Base-by-base conservation (phyloP, 1,284 basidiomycete species). In the Trametes polyzona region DNA sequence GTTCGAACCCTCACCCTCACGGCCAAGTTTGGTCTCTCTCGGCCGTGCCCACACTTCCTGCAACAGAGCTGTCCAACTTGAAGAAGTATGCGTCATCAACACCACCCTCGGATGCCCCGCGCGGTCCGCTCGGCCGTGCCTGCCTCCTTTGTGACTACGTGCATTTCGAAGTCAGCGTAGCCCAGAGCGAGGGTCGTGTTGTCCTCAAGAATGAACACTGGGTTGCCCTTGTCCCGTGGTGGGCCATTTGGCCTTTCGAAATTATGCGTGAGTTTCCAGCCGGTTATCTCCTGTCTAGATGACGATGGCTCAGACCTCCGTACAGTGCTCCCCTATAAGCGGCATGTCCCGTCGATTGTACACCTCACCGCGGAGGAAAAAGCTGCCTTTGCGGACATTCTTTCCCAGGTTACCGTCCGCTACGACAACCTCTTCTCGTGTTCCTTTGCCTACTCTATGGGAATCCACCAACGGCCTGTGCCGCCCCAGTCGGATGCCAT, bases 371-470 rank as follows among this genome's bases (percentile, higher is more conserved):
- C 68, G 0, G 78, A 76, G 14, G 93, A 96, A 74, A 83, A 80
- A 60, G 55, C 62, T 0, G 76, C 86, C 7, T 83, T 95, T 36
- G 91, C 93, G 0, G 74, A 83, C 36, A 82, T 89, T 14, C 71
- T 92, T 27, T 87, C 83, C 24, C 74, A 75, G 19, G 71, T 94
- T 35, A 89, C 92, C 4, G 83, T 84, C 55, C 83, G 87, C 57
- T 95, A 94, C 68, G 94, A 96, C 71, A 95, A 95, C 69, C 76
- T 96, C 26, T 93, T 93, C 73, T 78, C 75, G 11, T 92, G 91
- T 69, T 92, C 93, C 0, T 98, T 98, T 75, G 90, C 95, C 0
- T 98, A 98, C 71, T 95, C 92, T n/a, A 96, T 98, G 94, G 95
- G 95, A 37, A 81, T 98, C 42, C 94, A 92, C 73, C 96, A 93